Evolutionary conservation across 139 green algal genomes (phyloP), one percentile per base, ranked within the genome.

Genomic region (Haematococcus sp.): DNA sequence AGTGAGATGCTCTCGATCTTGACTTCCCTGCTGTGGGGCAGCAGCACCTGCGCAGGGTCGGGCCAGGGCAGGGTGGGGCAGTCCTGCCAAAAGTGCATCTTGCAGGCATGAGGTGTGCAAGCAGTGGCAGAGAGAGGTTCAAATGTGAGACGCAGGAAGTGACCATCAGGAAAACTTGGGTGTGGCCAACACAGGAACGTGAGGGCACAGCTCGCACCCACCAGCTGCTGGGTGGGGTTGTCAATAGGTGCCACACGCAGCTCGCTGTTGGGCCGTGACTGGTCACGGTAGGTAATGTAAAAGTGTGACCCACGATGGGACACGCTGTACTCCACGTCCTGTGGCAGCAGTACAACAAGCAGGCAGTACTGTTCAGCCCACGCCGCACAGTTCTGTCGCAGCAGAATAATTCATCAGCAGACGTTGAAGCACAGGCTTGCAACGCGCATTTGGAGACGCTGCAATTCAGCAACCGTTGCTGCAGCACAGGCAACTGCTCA

Each of bases 201-300:
- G 40, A 49, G 11, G 40, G 40, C 40, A 49, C 40, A 49, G 40
- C 7, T 49, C 7, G 7, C 11, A 11, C 70, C 23, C 68, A 80
- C 73, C 61, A 54, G 61, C 52, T 81, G 83, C 17, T 87, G 69
- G 9, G 63, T 46, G 2, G 84, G 80, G 46, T 87, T 28, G 1
- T 33, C 34, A 0, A 89, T 33, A 22, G 87, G 87, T 7, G 84
- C 81, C 25, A 94, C 63, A 0, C 80, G 69, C 51, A 98, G 72
- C 76, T 97, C 90, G 4, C 81, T 92, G 84, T 97, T 98, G 56
- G 89, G 93, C 15, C 78, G 75, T 4, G 80, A 68, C 27, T 77
- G 31, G 66, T 92, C 89, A 20, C 90, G 81, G 4, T 91, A 54
- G 4, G 75, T 84, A 63, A 96, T 83, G 69, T 65, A 87, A 32